Conservation (phyloP, 1,284 basidiomycete genomes). For the Trichosporon ovoides region DNA sequence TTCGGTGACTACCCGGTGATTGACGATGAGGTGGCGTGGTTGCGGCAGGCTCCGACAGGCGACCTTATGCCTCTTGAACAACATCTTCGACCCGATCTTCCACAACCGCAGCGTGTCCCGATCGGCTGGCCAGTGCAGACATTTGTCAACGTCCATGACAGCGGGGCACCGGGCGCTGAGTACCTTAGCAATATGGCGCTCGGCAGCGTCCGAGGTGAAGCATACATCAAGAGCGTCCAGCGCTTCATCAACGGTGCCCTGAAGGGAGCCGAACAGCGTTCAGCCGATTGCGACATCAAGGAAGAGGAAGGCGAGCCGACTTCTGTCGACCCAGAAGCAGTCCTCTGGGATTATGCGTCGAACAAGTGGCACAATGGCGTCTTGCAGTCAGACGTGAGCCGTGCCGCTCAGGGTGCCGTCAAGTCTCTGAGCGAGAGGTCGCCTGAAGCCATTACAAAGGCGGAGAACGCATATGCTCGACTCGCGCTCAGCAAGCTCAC, state of each 20-base stretch:
- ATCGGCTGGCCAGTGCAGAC: conserved; percentile 12
- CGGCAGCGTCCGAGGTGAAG: conserved; percentile 39
- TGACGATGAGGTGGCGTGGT: conserved; percentile 22
- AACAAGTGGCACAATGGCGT: conserved; percentile 29
- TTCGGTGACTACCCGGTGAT: conserved; percentile 37
- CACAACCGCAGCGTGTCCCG: background rate
- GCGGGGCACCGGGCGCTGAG: conserved; percentile 16
- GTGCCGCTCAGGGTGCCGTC: conserved; percentile 8
- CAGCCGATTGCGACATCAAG: background rate
- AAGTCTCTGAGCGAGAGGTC: conserved; percentile 5
- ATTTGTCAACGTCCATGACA: conserved; percentile 36
- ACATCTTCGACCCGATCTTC: conserved; percentile 27
- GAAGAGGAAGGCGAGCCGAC: background rate
- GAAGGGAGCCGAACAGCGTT: conserved; percentile 7
- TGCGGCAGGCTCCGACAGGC: conserved; percentile 10
- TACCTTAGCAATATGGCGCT: conserved; percentile 30
- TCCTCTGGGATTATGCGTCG: conserved; percentile 29
- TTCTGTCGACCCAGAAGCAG: background rate
- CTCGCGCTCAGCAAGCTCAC: conserved; percentile 29
- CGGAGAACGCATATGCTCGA: conserved; percentile 22
- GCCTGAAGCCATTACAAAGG: background rate
- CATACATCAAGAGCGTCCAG: conserved; percentile 38
- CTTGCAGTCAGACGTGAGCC: conserved; percentile 16
- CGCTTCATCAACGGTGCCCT: conserved; percentile 42
- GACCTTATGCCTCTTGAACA: conserved; percentile 28